Conservation (phyloP, 1,139 yeast genomes). For the Pneumocystis wakefieldiae region DNA sequence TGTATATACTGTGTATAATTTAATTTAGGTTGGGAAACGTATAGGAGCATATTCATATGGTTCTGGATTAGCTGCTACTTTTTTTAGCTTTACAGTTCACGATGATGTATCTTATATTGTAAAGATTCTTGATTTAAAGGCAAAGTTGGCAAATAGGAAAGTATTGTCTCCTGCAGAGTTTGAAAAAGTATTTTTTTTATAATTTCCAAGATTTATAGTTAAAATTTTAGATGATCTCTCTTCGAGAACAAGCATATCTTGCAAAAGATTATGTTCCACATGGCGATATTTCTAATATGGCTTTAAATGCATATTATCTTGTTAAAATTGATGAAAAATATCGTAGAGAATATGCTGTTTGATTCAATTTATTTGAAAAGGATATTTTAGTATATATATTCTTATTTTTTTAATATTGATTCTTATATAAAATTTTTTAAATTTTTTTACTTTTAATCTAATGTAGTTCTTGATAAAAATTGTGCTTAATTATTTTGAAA, state of each 20-base stretch:
- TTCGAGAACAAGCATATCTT: conserved; percentile 81
- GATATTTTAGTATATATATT: neutral
- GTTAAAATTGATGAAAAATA: conserved; percentile 72
- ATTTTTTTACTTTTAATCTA: neutral
- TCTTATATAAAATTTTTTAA: neutral
- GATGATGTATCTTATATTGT: conserved; percentile 68
- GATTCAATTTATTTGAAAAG: neutral
- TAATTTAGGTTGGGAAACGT: conserved; percentile 36
- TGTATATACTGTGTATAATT: neutral
- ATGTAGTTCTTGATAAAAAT: neutral
- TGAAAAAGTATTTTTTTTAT: conserved; percentile 30
- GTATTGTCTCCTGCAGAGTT: conserved; percentile 63
- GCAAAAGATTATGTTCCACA: conserved; percentile 64
- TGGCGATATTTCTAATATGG: conserved; percentile 60
- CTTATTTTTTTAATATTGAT: neutral
- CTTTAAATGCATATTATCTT: conserved; percentile 71
- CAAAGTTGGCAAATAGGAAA: conserved; percentile 53
- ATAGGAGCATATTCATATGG: conserved; percentile 93
- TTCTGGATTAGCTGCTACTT: conserved; percentile 88
- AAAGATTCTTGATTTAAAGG: conserved; percentile 49
- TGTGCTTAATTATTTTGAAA: neutral
- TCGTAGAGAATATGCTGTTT: conserved; percentile 53
- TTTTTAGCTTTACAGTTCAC: conserved; percentile 62
- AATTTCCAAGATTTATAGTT: neutral
- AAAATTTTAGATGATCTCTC: conserved; percentile 38